phyloP scores from a whole-genome alignment of 148 eudicot genomes.

The Cornus kousa region DNA sequence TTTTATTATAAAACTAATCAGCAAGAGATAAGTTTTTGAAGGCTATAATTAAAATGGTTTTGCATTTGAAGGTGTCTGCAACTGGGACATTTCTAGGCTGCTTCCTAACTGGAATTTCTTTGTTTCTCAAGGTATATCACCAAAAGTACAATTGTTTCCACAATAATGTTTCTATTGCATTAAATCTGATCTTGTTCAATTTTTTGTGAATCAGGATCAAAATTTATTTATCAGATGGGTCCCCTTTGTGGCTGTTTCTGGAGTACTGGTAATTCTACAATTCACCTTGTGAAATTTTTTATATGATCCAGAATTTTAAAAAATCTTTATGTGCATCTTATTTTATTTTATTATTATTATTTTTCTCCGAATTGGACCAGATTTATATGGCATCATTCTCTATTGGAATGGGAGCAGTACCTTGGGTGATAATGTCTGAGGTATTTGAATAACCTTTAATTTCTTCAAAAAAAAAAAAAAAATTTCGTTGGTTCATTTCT shows the following conservation, averaged over 20 bases:
- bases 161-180: background rate
- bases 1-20: background rate
- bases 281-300: background rate
- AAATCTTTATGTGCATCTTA: background rate
- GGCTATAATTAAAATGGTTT: background rate
- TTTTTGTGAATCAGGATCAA: slow-evolving; percentile 40
- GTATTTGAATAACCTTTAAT: slow-evolving; percentile 19
- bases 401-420: slow-evolving; percentile 84
- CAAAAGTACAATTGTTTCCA: background rate
- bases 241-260: slow-evolving; percentile 63
- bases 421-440: slow-evolving; percentile 97
- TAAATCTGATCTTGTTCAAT: slow-evolving; percentile 1
- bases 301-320: background rate
- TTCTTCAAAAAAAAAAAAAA: too few species aligned
- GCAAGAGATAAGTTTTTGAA: background rate
- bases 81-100: slow-evolving; percentile 72
- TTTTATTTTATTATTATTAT: background rate
- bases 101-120: slow-evolving; percentile 56
- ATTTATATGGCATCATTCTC: slow-evolving; percentile 62
- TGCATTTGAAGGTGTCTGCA: slow-evolving; percentile 55
- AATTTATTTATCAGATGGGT: slow-evolving; percentile 49
- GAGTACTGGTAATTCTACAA: slow-evolving; percentile 57
- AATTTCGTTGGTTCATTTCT: too few species aligned
- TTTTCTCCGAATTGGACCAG: slow-evolving; percentile 22
- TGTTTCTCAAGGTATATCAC: slow-evolving; percentile 61